Evolutionary conservation across 2,329 filamentous ascomycete species (phyloP), one percentile per base, ranked within the genome.

Genomic region (Alternaria postmessia): DNA sequence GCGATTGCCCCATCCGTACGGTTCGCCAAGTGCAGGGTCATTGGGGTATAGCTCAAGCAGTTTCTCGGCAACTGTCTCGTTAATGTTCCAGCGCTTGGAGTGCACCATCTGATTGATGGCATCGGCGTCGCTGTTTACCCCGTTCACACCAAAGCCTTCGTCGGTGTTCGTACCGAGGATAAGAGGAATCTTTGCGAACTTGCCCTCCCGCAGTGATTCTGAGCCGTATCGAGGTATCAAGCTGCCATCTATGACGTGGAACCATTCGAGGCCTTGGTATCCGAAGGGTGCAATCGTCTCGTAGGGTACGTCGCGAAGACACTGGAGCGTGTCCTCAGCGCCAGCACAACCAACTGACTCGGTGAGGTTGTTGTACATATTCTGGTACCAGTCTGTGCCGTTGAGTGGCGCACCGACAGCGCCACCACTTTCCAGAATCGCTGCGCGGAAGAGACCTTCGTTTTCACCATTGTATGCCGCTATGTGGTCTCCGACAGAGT

Each of bases 111-210:
- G 66, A 18, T 71, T 62, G 8, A 73, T 54, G 9, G 74, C 73
- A 51, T 72, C 65, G 42, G 72, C 80, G 20, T 80, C 82, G 3
- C 80, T 85, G 12, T 71, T 77, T 2, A 83, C 81, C 1, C 81
- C 79, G 16, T 60, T 83, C 60, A 89, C 89, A 2, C 80, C 79
- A 2, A 85, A 85, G 0, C 87, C 89, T 71, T 92, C 89, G 65
- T 91, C 89, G 0, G 84, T 85, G 70, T 90, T 91, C 18, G 83
- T 84, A 2, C 89, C 89, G 24, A 85, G 78, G 2, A 91, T 80
- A 30, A 90, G 81, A 0, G 88, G 87, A 0, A 91, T 85, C 47
- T 86, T 83, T 54, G 89, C 84, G 63, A 91, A 90, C 8, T 82
- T 82, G 51, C 87, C 87, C 4, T 81, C 28, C 0, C 22, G 46